A percentile compares a stretch with the other conserved stretches of the same genome.
phyloP scores from a whole-genome alignment of 768 basidiomycete species.

The Boletus barrowsii region DNA sequence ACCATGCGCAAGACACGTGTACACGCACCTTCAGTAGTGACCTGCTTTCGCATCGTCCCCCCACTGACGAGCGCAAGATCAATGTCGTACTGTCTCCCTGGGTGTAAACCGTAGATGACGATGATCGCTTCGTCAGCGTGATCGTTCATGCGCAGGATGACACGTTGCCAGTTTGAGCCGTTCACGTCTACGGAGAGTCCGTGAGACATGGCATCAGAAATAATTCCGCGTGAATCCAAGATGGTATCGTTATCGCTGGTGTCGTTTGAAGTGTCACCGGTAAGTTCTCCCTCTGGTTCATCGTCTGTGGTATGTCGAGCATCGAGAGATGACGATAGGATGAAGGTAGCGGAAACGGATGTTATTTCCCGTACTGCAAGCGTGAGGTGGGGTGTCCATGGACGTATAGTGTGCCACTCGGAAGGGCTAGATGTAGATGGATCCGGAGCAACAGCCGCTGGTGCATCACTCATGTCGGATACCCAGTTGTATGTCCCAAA shows the following conservation, averaged over 20 bases:
- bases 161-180: slow-evolving; percentile 71
- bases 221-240: slow-evolving; percentile 39
- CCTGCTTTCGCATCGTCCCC: slow-evolving; percentile 58
- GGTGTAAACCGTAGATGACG: slow-evolving; percentile 85
- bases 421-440: slow-evolving; percentile 20
- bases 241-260: slow-evolving; percentile 30
- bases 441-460: slow-evolving; percentile 2
- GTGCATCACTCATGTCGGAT: slow-evolving; percentile 18
- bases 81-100: slow-evolving; percentile 87
- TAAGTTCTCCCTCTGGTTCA: slow-evolving; percentile 29
- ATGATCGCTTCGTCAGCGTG: slow-evolving; percentile 85
- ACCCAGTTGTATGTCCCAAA: background rate
- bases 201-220: slow-evolving; percentile 66
- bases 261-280: slow-evolving; percentile 35
- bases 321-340: slow-evolving; percentile 55
- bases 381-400: slow-evolving; percentile 70
- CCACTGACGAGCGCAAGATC: slow-evolving; percentile 72
- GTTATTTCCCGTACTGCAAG: slow-evolving; percentile 77
- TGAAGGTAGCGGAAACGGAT: slow-evolving; percentile 76
- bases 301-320: slow-evolving; percentile 15
- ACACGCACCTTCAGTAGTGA: slow-evolving; percentile 61
- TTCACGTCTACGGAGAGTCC: slow-evolving; percentile 82
- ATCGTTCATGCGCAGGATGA: slow-evolving; percentile 77
- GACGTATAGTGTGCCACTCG: slow-evolving; percentile 71
- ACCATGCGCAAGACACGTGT: slow-evolving; percentile 8